Evolutionary conservation across 768 basidiomycete species (phyloP).

Genomic region (Zangia roseola): DNA sequence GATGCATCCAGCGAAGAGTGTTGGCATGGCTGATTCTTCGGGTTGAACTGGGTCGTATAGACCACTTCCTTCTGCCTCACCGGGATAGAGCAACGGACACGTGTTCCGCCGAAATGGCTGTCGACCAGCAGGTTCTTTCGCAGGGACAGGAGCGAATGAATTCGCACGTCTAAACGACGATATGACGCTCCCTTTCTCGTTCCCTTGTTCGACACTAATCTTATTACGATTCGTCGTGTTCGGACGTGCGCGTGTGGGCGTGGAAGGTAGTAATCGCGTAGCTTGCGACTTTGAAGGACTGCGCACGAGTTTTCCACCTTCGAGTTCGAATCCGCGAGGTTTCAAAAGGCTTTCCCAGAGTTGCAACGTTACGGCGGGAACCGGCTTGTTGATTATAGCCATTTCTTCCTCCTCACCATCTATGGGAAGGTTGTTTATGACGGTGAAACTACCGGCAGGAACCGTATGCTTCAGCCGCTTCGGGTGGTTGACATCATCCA

Average conservation of each 20-base stretch:
- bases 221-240: not conserved
- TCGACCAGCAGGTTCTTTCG: conserved; percentile 25
- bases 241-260: conserved; percentile 13
- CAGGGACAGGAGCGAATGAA: conserved; percentile 53
- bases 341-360: conserved; percentile 72
- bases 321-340: conserved; percentile 63
- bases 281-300: conserved; percentile 52
- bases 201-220: conserved; percentile 1
- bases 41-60: not conserved
- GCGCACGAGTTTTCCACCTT: conserved; percentile 54
- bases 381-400: conserved; percentile 52
- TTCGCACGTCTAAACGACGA: conserved; percentile 61
- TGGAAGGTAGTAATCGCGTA: conserved; percentile 18
- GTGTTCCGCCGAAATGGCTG: conserved; percentile 49
- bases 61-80: conserved; percentile 20
- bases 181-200: conserved; percentile 42
- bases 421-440: conserved; percentile 18
- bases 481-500: conserved; percentile 16
- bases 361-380: conserved; percentile 60
- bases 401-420: conserved; percentile 53
- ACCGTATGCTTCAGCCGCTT: conserved; percentile 15
- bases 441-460: conserved; percentile 17
- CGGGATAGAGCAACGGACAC: conserved; percentile 9
- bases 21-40: not conserved
- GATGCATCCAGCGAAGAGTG: conserved; percentile 53